Evolutionary conservation across 129 eudicot species (phyloP).

Genomic region (Escallonia rubra): DNA sequence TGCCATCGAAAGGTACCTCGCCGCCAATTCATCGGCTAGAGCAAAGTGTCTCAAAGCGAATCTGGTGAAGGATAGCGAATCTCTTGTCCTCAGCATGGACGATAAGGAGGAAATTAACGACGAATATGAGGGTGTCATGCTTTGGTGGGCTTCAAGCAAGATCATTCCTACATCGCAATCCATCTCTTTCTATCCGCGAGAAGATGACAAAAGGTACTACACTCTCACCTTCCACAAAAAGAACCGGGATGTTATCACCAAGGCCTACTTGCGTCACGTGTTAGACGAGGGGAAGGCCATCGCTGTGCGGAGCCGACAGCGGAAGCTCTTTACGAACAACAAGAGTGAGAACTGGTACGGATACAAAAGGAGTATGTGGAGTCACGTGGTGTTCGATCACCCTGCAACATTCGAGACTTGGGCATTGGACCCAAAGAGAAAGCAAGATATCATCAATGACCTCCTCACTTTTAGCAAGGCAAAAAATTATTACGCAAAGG

Average conservation of each 20-base stretch:
- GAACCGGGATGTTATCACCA: slow-evolving; percentile 1
- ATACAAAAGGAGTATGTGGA: slow-evolving; percentile 1
- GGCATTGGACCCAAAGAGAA: background rate
- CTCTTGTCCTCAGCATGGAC: slow-evolving; percentile 16
- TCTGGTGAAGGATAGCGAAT: background rate
- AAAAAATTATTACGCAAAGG: background rate
- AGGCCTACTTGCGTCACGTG: slow-evolving; percentile 12
- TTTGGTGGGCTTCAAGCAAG: slow-evolving; percentile 10
- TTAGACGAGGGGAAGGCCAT: slow-evolving; percentile 19
- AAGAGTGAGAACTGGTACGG: background rate
- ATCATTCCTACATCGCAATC: background rate
- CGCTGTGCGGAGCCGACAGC: slow-evolving; percentile 1
- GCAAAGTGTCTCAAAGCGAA: background rate
- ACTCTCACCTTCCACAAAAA: slow-evolving; percentile 10
- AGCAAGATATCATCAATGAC: background rate
- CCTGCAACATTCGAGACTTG: background rate
- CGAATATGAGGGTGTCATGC: slow-evolving; percentile 3
- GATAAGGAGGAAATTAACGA: slow-evolving; percentile 6
- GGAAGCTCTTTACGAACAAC: slow-evolving; percentile 17
- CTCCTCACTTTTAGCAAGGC: background rate
- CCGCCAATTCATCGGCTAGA: background rate
- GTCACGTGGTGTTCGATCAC: background rate
- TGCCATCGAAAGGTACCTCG: slow-evolving; percentile 2
- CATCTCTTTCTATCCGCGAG: slow-evolving; percentile 6
- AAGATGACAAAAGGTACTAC: slow-evolving; percentile 1